These are phyloP conservation scores for Thelonectria rubi DNA, from an alignment of 2,329 filamentous ascomycete genomes.

Conservation along the genomic window DNA sequence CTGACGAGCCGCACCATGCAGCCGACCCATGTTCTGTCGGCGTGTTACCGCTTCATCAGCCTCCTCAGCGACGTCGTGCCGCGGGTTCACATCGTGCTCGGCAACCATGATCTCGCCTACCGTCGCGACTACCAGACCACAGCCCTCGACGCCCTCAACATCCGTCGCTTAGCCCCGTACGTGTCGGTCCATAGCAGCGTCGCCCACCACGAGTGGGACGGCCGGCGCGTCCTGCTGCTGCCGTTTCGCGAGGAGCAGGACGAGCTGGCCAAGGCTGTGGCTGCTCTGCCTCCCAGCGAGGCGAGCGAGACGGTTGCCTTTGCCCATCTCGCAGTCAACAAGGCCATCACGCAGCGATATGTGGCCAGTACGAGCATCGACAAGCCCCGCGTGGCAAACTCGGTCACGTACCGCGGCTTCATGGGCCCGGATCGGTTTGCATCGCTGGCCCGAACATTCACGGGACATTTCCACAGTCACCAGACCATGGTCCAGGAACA, in stretches of 20 bases:
- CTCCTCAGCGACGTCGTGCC: constrained; percentile 29
- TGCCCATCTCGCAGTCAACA: constrained; percentile 38
- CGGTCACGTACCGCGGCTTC: constrained; percentile 26
- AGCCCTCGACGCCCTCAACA: constrained; percentile 31
- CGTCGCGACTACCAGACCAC: constrained; percentile 39
- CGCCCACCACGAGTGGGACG: constrained; percentile 31
- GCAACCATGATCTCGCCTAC: constrained; percentile 40
- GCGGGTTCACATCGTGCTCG: constrained; percentile 34
- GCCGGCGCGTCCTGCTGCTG: constrained; percentile 30
- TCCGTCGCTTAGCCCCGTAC: constrained; percentile 28
- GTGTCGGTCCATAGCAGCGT: constrained; percentile 30
- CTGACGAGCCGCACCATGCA: constrained; percentile 36
- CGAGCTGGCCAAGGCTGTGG: constrained; percentile 29
- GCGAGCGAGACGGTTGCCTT: constrained; percentile 35
- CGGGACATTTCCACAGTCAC: constrained; percentile 35
- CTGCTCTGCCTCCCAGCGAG: constrained; percentile 13
- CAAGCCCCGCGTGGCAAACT: constrained; percentile 4
- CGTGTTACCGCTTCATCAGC: constrained; percentile 33
- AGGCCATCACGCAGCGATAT: constrained; percentile 33
- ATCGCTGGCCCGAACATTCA: constrained; percentile 35
- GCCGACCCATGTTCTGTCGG: constrained; percentile 29
- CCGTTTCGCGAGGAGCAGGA: constrained; percentile 37
- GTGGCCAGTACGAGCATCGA: constrained; percentile 2
- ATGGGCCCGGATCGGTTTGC: constrained; percentile 32
- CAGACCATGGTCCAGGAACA: constrained; percentile 32